Evolutionary conservation across 176 grass and related monocot species (phyloP), one percentile per base, ranked within the genome.

Genomic region (Carex littledalei): DNA sequence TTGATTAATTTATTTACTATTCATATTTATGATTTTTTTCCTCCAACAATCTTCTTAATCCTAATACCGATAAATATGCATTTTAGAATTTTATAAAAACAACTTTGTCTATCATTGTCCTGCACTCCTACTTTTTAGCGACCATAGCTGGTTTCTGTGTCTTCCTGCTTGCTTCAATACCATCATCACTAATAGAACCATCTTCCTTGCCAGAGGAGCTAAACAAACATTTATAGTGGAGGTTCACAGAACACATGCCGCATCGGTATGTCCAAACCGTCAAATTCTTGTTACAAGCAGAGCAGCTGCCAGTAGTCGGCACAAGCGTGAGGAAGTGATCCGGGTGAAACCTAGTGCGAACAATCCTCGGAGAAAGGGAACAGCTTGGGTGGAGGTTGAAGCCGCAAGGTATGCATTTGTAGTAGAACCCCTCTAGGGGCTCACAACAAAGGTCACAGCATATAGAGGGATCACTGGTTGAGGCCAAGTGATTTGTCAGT

Each of bases 191-290:
- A 14, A 50, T 24, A 47, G 70, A 52, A 13, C 43, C 39, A 45
- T 8, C 9, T 50, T 50, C 10, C 10, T 50, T 50, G 47, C 47
- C 47, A 29, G 73, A 31, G 47, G 22, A 49, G 45, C 8, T 78
- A 57, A 34, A 78, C 74, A 81, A 47, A 49, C 79, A 81, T 7
- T 81, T 81, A 45, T 58, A 61, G 60, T 81, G 79, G 58, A 81
- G 79, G 11, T 24, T 65, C n/a, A 81, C 58, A 5, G 34, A 11
- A 47, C 79, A 81, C 9, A 81, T 43, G 39, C 79, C 58, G 8
- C 79, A 81, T 6, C 35, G 32, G 58, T 81, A 81, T 13, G 58
- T 63, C 79, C 79, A 81, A 47, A 81, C 13, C 16, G 34, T 49
- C 60, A 63, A 45, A 45, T 22, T 21, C 57, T 81, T 26, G 5